Percentiles rank a stretch among this genome's conserved stretches.
These are phyloP conservation scores for Kandelia obovata DNA, from an alignment of 345 rosid genomes.

Conservation along the genomic window DNA sequence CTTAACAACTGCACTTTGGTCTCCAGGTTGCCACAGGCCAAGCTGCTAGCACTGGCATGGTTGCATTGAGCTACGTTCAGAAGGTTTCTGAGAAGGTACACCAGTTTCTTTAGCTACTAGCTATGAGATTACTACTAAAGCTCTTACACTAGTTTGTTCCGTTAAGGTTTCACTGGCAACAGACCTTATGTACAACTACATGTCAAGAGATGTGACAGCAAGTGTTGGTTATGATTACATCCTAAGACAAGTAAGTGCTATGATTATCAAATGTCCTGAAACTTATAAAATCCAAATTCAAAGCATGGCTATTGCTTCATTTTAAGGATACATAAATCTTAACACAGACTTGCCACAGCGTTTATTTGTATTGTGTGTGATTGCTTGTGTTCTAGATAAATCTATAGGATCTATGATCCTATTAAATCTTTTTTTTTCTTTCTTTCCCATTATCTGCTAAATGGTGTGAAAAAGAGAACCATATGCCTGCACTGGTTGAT, in stretches of 20 bases:
- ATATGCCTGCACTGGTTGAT: no score
- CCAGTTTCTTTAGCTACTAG: neutral
- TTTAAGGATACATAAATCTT: neutral
- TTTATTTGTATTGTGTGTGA: no score
- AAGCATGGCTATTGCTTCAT: neutral
- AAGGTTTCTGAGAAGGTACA: slow-evolving; percentile 91
- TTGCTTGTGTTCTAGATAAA: no score
- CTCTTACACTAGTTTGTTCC: slow-evolving; percentile 13
- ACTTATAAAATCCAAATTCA: neutral
- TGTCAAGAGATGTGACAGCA: slow-evolving; percentile 82
- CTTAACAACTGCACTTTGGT: neutral
- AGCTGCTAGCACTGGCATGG: slow-evolving; percentile 90
- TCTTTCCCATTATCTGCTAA: no score
- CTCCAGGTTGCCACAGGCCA: slow-evolving; percentile 81
- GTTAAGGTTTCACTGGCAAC: slow-evolving; percentile 86
- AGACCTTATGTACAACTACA: slow-evolving; percentile 81
- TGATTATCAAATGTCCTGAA: slow-evolving; percentile 2
- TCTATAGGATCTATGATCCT: no score
- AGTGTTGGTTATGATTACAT: slow-evolving; percentile 95
- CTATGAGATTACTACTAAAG: neutral
- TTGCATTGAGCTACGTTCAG: slow-evolving; percentile 88
- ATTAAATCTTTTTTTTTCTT: no score
- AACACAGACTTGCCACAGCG: no score
- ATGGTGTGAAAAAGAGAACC: no score
- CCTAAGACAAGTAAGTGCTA: slow-evolving; percentile 75